Percentiles rank a stretch among this genome's conserved stretches.
Evolutionary conservation across 192 early-diverging fungal genomes (phyloP).

Genomic region (Backusella circina): DNA sequence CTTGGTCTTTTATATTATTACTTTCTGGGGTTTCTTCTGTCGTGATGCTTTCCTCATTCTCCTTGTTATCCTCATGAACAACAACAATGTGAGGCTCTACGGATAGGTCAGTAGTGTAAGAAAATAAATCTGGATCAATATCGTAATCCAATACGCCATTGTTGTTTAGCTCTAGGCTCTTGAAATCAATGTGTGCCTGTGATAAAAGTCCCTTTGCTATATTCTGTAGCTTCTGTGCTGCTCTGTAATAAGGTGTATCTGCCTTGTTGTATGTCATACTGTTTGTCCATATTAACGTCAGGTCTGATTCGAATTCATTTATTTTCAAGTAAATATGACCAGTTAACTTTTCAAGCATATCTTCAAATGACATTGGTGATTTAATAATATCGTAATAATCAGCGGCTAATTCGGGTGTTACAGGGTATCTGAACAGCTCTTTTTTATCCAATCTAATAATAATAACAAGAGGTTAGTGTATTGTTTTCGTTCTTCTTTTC

Average conservation of each 20-base stretch:
- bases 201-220: constrained; percentile 32
- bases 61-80: background rate
- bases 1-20: too few species aligned
- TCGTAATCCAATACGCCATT: constrained; percentile 37
- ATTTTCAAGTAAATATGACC: constrained; percentile 53
- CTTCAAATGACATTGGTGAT: constrained; percentile 77
- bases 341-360: constrained; percentile 56
- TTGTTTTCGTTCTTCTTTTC: background rate
- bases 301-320: constrained; percentile 65
- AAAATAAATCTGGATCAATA: constrained; percentile 50
- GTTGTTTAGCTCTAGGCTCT: constrained; percentile 32
- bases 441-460: constrained; percentile 58
- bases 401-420: constrained; percentile 58
- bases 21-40: background rate
- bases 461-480: background rate
- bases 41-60: background rate
- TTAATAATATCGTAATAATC: constrained; percentile 74
- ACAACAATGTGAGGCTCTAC: background rate
- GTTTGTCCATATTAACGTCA: constrained; percentile 70
- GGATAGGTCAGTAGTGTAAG: constrained; percentile 24
- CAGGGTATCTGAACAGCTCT: constrained; percentile 65
- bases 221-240: constrained; percentile 55
- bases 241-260: constrained; percentile 67
- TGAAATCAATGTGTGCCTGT: constrained; percentile 42
- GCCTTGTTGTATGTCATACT: constrained; percentile 71